Percentiles rank a stretch among this genome's conserved stretches.
Conservation (phyloP, 345 rosid genomes). For the Eucalyptus albens region DNA sequence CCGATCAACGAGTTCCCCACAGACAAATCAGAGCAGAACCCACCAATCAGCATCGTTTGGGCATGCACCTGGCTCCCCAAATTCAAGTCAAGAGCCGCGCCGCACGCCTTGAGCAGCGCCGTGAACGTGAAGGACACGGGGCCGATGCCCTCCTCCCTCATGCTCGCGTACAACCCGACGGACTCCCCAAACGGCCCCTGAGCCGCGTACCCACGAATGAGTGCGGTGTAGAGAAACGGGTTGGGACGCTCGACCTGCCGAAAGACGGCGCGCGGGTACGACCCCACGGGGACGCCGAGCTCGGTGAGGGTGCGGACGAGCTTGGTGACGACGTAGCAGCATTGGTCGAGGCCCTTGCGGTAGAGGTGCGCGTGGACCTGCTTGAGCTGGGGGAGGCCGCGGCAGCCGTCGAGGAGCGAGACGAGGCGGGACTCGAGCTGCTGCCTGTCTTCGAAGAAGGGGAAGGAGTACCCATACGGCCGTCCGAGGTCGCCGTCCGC, state of each 20-base stretch:
- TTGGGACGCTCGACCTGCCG: conserved; percentile 36
- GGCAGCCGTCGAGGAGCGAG: conserved; percentile 39
- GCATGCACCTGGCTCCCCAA: conserved; percentile 65
- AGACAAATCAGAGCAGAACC: conserved; percentile 45
- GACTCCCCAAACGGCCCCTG: conserved; percentile 28
- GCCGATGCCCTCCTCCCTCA: conserved; percentile 32
- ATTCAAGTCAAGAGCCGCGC: conserved; percentile 13
- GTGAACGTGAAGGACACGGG: conserved; percentile 79
- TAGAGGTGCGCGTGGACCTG: conserved; percentile 50
- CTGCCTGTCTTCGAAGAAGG: not conserved
- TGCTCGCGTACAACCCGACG: conserved; percentile 18
- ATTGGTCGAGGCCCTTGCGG: conserved; percentile 28
- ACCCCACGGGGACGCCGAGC: conserved; percentile 31
- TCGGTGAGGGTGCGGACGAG: conserved; percentile 49
- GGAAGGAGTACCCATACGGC: not conserved
- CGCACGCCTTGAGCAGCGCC: conserved; percentile 59
- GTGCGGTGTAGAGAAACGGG: conserved; percentile 69
- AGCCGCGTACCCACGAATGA: conserved; percentile 48
- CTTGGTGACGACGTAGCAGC: conserved; percentile 55
- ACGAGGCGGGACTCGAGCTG: conserved; percentile 23
- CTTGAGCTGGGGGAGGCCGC: conserved; percentile 20
- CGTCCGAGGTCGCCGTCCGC: not conserved
- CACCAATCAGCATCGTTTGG: conserved; percentile 58
- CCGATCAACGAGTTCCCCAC: conserved; percentile 55
- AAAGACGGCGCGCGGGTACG: conserved; percentile 44